These are phyloP conservation scores for Ceratocystiopsis minuta DNA, from an alignment of 2,329 filamentous ascomycete genomes.

Conservation along the genomic window DNA sequence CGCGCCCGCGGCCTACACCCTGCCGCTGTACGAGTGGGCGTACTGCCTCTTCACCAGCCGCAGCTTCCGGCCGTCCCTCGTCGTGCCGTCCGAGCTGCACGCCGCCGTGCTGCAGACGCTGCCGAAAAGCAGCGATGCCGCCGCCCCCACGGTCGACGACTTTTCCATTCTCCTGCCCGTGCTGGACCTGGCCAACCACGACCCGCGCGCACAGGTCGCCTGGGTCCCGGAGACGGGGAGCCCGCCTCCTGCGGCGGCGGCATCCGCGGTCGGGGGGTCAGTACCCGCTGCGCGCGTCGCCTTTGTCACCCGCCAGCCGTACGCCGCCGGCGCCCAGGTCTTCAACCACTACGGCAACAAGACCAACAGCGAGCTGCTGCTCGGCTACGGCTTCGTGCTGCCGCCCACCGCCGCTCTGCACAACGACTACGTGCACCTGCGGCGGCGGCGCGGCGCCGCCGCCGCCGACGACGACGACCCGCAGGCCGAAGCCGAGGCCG, in stretches of 20 bases:
- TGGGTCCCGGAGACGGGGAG: conserved; percentile 33
- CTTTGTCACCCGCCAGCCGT: conserved; percentile 23
- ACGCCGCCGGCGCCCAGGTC: conserved; percentile 34
- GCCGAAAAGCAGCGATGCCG: conserved; percentile 11
- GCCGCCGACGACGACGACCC: background rate
- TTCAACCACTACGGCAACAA: conserved; percentile 60
- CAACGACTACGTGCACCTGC: conserved; percentile 42
- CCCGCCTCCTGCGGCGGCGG: background rate
- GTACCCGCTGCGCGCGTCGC: conserved; percentile 15
- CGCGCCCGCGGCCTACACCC: conserved; percentile 21
- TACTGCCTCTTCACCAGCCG: conserved; percentile 47
- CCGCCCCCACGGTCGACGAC: conserved; percentile 30
- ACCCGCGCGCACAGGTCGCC: conserved; percentile 36
- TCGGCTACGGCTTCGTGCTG: conserved; percentile 45
- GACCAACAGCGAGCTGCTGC: conserved; percentile 52
- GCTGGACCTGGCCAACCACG: conserved; percentile 56
- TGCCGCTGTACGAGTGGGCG: conserved; percentile 43
- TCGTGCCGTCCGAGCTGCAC: conserved; percentile 22
- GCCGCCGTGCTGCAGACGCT: background rate
- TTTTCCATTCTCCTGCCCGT: conserved; percentile 54
- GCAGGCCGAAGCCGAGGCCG: too few species aligned
- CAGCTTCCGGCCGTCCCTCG: conserved; percentile 44
- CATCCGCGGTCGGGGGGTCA: too few species aligned
- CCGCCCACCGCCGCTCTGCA: conserved; percentile 29
- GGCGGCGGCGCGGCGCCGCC: conserved; percentile 21